Conservation (phyloP, 1,284 basidiomycete species). For the Papiliotrema nemorosa region DNA sequence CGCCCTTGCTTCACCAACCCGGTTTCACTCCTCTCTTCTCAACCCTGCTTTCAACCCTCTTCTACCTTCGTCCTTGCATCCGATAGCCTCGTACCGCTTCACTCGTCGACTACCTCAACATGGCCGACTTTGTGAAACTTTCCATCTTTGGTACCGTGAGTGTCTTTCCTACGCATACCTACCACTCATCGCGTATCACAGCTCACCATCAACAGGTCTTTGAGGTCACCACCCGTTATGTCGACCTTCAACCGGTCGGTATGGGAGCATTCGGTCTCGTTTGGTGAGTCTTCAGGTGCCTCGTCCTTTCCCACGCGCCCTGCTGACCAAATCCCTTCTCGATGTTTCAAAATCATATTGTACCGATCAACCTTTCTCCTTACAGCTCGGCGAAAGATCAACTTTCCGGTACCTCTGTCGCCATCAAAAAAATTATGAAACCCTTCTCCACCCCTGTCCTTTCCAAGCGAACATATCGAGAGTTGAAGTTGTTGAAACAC, state of each 20-base stretch:
- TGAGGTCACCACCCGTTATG: slow-evolving; percentile 95
- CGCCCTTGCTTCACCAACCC: too few species aligned
- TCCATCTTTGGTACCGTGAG: slow-evolving; percentile 86
- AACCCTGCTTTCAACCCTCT: neutral
- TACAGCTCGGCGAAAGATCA: slow-evolving; percentile 94
- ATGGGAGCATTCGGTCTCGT: slow-evolving; percentile 98
- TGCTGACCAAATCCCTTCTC: neutral
- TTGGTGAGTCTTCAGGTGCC: slow-evolving; percentile 60
- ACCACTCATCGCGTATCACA: neutral
- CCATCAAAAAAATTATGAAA: slow-evolving; percentile 99
- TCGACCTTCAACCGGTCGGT: slow-evolving; percentile 98
- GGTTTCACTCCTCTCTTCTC: too few species aligned
- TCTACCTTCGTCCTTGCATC: too few species aligned
- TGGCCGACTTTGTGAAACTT: slow-evolving; percentile 83
- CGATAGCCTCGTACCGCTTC: neutral
- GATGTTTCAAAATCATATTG: neutral
- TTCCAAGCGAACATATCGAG: slow-evolving; percentile 94
- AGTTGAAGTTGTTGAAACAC: slow-evolving; percentile 97
- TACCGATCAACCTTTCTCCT: neutral
- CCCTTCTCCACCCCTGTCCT: slow-evolving; percentile 97
- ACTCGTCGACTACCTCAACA: slow-evolving; percentile 13
- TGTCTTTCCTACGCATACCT: too few species aligned
- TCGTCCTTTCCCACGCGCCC: neutral
- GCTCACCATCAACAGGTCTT: slow-evolving; percentile 37
- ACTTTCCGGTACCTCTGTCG: slow-evolving; percentile 87